Base-by-base conservation (phyloP, 305 asterid species). In the Fraxinus angustifolia region DNA sequence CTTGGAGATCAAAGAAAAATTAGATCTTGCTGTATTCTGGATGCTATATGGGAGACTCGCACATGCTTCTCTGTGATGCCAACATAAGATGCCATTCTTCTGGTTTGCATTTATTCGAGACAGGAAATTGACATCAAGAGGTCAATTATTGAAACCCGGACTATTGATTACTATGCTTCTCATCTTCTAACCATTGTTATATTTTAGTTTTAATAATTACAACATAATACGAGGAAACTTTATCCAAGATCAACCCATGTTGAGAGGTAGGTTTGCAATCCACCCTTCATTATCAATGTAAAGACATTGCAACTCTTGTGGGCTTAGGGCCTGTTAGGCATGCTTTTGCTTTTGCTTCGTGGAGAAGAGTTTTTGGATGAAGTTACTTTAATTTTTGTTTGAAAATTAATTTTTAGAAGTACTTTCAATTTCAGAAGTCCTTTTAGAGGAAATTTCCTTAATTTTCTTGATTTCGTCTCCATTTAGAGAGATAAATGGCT, bases 401-500 rank as follows among this genome's bases (percentile, higher is more conserved):
- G 42, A 0, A 8, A 36, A 36, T 36, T 36, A 36, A 6, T 36
- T 36, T 36, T 36, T 36, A 7, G 7, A 36, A 36, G 11, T 36
- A 36, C 42, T 36, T 36, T 2, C 42, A 36, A 36, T 36, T 36
- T 36, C 7, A 1, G 42, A 36, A 36, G 10, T 36, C 10, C 42
- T 36, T 36, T 36, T 36, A 36, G 42, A 36, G 42, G 42, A 36
- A 36, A 2, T 7, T 36, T 7, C 26, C 26, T 23, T 23, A 23
- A 90, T 83, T 68, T 50, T 87, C 6, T 77, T 76, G 12, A 75
- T 85, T 6, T 88, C 90, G 76, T 79, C 88, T 82, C 93, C 94
- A 82, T 83, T 87, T 16, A 89, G 86, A 82, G 87, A 78, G 33
- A 91, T 84, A 62, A 80, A 89, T 76, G 90, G 87, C 85, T 87